Evolutionary conservation across 2,329 filamentous ascomycete genomes (phyloP).

Genomic region (Dactylellina leptospora): DNA sequence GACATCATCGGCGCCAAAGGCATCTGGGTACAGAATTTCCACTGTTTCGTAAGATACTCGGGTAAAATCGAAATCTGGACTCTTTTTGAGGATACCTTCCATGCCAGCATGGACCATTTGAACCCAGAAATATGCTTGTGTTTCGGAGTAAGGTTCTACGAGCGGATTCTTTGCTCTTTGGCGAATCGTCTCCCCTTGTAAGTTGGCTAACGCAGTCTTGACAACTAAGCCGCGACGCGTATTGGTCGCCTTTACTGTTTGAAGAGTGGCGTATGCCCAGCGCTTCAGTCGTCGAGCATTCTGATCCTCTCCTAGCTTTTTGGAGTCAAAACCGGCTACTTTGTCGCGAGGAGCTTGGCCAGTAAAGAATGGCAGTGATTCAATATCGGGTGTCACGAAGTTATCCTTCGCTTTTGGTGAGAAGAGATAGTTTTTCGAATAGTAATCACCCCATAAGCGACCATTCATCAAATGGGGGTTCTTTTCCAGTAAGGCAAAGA

Average conservation of each 20-base stretch:
- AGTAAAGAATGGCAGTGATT: slow-evolving; percentile 56
- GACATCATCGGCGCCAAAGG: slow-evolving; percentile 43
- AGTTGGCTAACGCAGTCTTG: slow-evolving; percentile 48
- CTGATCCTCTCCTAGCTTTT: slow-evolving; percentile 19
- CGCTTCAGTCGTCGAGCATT: slow-evolving; percentile 53
- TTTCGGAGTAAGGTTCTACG: slow-evolving; percentile 54
- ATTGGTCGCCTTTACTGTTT: slow-evolving; percentile 55
- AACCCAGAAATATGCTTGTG: slow-evolving; percentile 55
- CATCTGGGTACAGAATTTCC: slow-evolving; percentile 53
- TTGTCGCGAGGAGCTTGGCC: not conserved
- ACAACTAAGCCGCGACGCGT: slow-evolving; percentile 56
- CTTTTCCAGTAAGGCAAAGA: slow-evolving; percentile 56
- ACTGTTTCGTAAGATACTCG: slow-evolving; percentile 52
- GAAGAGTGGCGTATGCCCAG: slow-evolving; percentile 59
- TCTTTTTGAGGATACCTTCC: slow-evolving; percentile 46
- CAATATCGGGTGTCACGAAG: slow-evolving; percentile 59
- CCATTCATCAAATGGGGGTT: slow-evolving; percentile 58
- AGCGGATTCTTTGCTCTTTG: slow-evolving; percentile 35
- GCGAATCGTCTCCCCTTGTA: slow-evolving; percentile 51
- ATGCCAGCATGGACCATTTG: slow-evolving; percentile 54
- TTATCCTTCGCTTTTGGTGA: slow-evolving; percentile 56
- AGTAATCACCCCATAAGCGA: slow-evolving; percentile 58
- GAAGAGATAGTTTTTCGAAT: slow-evolving; percentile 59
- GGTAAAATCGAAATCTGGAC: slow-evolving; percentile 46
- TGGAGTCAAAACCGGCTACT: not conserved